phyloP scores from a whole-genome alignment of 805 yeast species.

The Candida taoyuanica region DNA sequence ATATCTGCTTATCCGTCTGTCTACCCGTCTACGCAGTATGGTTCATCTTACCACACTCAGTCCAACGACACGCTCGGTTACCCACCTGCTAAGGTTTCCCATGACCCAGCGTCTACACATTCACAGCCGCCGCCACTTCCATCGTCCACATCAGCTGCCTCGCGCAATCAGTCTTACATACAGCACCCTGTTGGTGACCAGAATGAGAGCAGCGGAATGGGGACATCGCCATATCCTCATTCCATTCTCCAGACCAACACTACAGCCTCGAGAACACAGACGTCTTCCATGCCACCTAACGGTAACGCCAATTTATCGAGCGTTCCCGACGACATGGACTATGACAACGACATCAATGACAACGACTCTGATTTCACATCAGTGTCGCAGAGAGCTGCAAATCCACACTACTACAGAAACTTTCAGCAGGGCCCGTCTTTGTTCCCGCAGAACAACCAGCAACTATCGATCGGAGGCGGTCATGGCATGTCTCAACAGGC shows the following conservation, averaged over 20 bases:
- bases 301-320: background rate
- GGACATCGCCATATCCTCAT: slow-evolving; percentile 12
- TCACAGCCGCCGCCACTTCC: no score
- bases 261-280: background rate
- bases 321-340: slow-evolving; percentile 14
- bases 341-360: slow-evolving; percentile 23
- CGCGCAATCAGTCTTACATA: no score
- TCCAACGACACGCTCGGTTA: background rate
- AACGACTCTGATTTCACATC: slow-evolving; percentile 66
- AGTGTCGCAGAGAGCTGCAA: slow-evolving; percentile 71
- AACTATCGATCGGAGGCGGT: background rate
- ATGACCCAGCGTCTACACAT: background rate
- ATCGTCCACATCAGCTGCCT: no score
- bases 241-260: slow-evolving; percentile 5
- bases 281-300: no score
- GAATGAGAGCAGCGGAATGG: no score
- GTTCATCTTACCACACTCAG: background rate
- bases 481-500: no score
- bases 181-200: no score
- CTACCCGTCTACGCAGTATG: slow-evolving; percentile 19
- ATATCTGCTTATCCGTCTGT: slow-evolving; percentile 16
- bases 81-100: background rate
- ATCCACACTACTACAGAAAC: slow-evolving; percentile 48
- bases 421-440: slow-evolving; percentile 27
- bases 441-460: slow-evolving; percentile 13